Evolutionary conservation across 192 early-diverging fungal species (phyloP), one percentile per base, ranked within the genome.

Genomic region (Radiomyces spectabilis): DNA sequence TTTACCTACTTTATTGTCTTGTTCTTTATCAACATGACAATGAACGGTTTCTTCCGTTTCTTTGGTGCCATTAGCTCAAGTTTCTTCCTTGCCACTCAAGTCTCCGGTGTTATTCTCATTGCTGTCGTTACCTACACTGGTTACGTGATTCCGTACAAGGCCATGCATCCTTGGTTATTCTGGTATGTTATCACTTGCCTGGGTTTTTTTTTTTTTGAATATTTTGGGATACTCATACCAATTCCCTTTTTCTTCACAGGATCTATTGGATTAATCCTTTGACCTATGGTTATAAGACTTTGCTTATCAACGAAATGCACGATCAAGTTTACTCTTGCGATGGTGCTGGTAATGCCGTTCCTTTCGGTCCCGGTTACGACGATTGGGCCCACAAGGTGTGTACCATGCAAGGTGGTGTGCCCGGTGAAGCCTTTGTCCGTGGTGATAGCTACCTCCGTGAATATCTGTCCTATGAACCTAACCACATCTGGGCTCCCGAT

Each of bases 241-340:
- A 8, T 25, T n/a, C 1, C 21, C 2, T 4, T 5, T 22, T 19
- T 40, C 1, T 0, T 13, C 12, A 27, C 29, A 26, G 10, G 77
- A 72, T 86, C 41, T 79, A 70, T 59, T 85, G 75, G 73, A 81
- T 87, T 41, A 84, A 85, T 54, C 84, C 84, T 12, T 61, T 87
- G 27, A 68, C 78, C 1, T 90, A 87, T 61, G 84, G 74, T 10
- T 78, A 76, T 63, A 78, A 78, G 51, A 66, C 79, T 13, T 73
- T 90, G 13, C 64, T 86, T 64, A 63, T 69, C 41, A 90, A 87
- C 62, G 87, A 89, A 73, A 85, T 86, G 57, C 1, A 31, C n/a
- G 57, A 33, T 5, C 64, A 59, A 51, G 6, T 19, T 3, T 66
- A 66, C 41, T 54, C 64, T 5, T 66, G 64, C 38, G 64, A 66